Percentiles rank a stretch among this genome's conserved stretches.
These are phyloP conservation scores for Millerozyma miso DNA, from an alignment of 805 yeast genomes.

Conservation along the genomic window DNA sequence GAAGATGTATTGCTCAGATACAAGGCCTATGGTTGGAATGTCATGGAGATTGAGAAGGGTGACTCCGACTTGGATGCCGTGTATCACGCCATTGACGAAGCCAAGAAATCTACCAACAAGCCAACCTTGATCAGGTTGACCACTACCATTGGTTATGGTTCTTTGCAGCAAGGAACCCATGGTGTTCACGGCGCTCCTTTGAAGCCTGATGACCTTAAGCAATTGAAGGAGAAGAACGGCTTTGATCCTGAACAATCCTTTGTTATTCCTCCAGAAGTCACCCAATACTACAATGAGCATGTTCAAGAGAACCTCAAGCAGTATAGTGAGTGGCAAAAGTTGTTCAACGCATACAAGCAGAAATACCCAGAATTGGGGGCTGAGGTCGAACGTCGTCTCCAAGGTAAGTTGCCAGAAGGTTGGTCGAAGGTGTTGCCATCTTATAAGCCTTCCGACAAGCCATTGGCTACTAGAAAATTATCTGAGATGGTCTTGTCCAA, in stretches of 20 bases:
- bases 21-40: constrained; percentile 94
- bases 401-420: constrained; percentile 71
- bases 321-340: constrained; percentile 71
- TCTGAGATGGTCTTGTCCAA: constrained; percentile 73
- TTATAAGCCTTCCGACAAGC: constrained; percentile 71
- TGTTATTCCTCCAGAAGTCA: constrained; percentile 78
- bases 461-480: constrained; percentile 92
- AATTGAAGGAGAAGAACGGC: constrained; percentile 78
- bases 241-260: constrained; percentile 83
- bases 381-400: constrained; percentile 75
- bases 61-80: constrained; percentile 73
- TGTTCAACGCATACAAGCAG: constrained; percentile 55
- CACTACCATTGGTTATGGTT: constrained; percentile 95
- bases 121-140: constrained; percentile 86
- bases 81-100: constrained; percentile 70
- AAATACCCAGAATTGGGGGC: constrained; percentile 77
- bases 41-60: constrained; percentile 72
- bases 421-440: constrained; percentile 79
- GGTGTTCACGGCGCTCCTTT: constrained; percentile 96
- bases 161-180: constrained; percentile 78
- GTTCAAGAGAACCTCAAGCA: constrained; percentile 59
- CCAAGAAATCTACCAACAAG: constrained; percentile 72
- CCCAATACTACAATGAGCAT: constrained; percentile 58
- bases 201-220: constrained; percentile 87
- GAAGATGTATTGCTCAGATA: constrained; percentile 85